phyloP scores from a whole-genome alignment of 2,329 filamentous ascomycete species.

The Aspergillus texensis region DNA sequence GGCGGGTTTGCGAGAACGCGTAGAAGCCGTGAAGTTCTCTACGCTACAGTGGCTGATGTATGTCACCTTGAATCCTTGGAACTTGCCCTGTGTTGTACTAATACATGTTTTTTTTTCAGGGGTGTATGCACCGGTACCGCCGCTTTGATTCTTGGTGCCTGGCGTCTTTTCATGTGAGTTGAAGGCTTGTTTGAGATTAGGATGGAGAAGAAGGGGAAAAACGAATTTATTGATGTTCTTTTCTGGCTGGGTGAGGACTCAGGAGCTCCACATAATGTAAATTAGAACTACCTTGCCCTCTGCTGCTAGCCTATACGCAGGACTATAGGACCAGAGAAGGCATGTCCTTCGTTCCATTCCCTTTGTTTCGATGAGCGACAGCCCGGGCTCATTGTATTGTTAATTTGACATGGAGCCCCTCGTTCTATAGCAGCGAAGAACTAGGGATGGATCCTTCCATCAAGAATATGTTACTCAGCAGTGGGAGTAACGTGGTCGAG shows the following conservation, averaged over 20 bases:
- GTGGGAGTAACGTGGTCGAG: background rate
- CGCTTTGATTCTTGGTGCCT: constrained; percentile 68
- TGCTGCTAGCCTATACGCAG: background rate
- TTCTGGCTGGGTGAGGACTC: background rate
- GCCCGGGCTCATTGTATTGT: background rate
- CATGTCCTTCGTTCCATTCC: background rate
- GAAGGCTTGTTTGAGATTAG: background rate
- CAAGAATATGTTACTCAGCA: background rate
- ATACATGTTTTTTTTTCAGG: constrained; percentile 41
- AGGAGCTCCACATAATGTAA: background rate
- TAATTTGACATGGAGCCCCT: background rate
- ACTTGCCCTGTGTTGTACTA: constrained; percentile 21
- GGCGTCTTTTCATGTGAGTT: constrained; percentile 64
- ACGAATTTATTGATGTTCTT: background rate
- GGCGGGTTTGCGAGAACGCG: constrained; percentile 82
- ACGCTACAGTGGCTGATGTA: constrained; percentile 98
- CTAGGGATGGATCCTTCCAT: background rate
- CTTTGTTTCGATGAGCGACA: background rate
- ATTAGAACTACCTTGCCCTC: background rate
- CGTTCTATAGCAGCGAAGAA: background rate
- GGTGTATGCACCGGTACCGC: constrained; percentile 69
- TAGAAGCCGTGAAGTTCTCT: constrained; percentile 97
- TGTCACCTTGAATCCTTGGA: constrained; percentile 44
- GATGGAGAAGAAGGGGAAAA: background rate
- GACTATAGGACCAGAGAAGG: background rate